Percentiles rank a stretch among this genome's conserved stretches.
Evolutionary conservation across 805 yeast species (phyloP).

Genomic region (Metahyphopichia silvanorum): DNA sequence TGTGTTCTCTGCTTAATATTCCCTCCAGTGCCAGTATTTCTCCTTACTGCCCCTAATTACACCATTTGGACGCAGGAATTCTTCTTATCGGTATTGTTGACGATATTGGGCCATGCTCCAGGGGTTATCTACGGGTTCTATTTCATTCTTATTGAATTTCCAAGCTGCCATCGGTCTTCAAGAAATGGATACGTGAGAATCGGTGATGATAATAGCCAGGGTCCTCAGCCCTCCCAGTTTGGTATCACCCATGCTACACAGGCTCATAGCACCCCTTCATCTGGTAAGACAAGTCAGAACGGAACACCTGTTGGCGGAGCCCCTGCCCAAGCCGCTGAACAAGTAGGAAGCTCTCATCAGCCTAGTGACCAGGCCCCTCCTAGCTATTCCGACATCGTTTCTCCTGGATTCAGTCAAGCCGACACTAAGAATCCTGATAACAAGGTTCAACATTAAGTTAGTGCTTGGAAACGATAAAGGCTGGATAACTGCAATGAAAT

Average conservation of each 20-base stretch:
- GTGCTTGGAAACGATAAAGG: too few relatives aligned
- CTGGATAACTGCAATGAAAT: too few relatives aligned
- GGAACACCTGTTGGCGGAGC: too few relatives aligned
- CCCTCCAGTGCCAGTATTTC: constrained; percentile 38
- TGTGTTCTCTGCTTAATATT: constrained; percentile 29
- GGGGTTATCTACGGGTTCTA: constrained; percentile 31
- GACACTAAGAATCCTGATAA: too few relatives aligned
- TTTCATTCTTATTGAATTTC: constrained; percentile 10
- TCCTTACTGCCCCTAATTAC: constrained; percentile 23
- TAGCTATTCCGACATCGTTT: constrained; percentile 22
- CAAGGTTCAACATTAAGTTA: constrained; percentile 28
- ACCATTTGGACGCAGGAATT: constrained; percentile 33
- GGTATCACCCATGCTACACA: too few relatives aligned
- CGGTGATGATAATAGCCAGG: constrained; percentile 18
- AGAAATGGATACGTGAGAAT: constrained; percentile 18
- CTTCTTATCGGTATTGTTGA: constrained; percentile 25
- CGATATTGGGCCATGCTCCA: constrained; percentile 31
- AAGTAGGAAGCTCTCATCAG: not conserved
- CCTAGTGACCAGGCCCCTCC: constrained; percentile 14
- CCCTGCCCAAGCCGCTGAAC: constrained; percentile 1
- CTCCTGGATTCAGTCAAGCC: too few relatives aligned
- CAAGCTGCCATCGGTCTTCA: too few relatives aligned
- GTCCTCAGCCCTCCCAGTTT: too few relatives aligned
- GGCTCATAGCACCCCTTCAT: too few relatives aligned
- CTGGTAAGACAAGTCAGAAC: too few relatives aligned